A percentile compares a stretch with the other conserved stretches of the same genome.
Conservation (phyloP, 192 early-diverging fungal species). For the Podila epigama region DNA sequence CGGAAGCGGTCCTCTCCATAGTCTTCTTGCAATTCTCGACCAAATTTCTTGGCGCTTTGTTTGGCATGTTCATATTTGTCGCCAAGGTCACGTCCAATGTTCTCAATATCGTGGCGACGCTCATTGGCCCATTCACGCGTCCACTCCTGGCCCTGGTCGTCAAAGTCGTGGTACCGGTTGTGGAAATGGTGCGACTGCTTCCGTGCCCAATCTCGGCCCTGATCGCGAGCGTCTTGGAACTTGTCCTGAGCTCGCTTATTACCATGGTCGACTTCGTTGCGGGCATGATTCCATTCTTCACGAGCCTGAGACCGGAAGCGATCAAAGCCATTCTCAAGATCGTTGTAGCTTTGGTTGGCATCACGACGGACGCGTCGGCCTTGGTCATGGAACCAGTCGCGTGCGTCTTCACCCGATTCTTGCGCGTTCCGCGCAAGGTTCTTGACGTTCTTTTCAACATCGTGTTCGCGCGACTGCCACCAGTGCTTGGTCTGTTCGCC, state of each 20-base stretch:
- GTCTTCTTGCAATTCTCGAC: slow-evolving; percentile 15
- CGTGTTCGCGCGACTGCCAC: slow-evolving; percentile 10
- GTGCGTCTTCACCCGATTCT: slow-evolving; percentile 12
- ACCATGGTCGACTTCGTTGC: slow-evolving; percentile 3
- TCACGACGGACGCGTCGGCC: not conserved
- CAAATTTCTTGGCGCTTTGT: slow-evolving; percentile 8
- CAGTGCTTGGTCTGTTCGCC: slow-evolving; percentile 12
- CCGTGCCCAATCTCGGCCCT: slow-evolving; percentile 12
- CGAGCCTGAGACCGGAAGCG: slow-evolving; percentile 17
- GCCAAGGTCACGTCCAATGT: slow-evolving; percentile 13
- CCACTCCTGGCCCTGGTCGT: slow-evolving; percentile 27
- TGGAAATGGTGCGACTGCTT: slow-evolving; percentile 5
- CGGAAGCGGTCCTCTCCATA: slow-evolving; percentile 10
- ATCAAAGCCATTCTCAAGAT: slow-evolving; percentile 31
- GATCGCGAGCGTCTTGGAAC: slow-evolving; percentile 7
- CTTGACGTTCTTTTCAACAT: slow-evolving; percentile 6
- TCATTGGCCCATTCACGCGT: slow-evolving; percentile 31
- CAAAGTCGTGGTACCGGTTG: slow-evolving; percentile 5
- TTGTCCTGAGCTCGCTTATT: not conserved
- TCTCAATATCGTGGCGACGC: slow-evolving; percentile 2
- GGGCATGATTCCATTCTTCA: slow-evolving; percentile 16
- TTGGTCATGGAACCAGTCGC: slow-evolving; percentile 5
- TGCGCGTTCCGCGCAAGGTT: slow-evolving; percentile 4
- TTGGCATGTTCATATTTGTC: slow-evolving; percentile 6
- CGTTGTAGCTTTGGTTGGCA: slow-evolving; percentile 5